Evolutionary conservation across 352 stramenopile genomes (phyloP).

Genomic region (Pythium phragmiticola): DNA sequence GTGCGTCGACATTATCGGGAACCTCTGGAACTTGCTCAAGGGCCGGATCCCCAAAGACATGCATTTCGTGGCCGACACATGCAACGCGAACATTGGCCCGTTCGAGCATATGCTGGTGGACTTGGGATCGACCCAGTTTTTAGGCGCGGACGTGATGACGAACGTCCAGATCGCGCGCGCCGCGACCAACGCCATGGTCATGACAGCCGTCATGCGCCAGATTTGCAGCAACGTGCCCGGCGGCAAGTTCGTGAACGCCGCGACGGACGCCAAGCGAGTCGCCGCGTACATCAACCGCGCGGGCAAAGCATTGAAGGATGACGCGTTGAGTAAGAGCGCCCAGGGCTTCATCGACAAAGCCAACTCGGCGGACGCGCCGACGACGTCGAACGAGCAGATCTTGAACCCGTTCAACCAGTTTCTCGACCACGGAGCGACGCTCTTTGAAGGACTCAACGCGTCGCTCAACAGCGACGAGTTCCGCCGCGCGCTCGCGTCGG

Average conservation of each 20-base stretch:
- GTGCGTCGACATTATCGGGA: too few species aligned
- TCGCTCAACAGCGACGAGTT: conserved; percentile 6
- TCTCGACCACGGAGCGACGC: neutral
- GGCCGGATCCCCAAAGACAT: too few species aligned
- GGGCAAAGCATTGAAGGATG: neutral
- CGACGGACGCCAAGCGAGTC: neutral
- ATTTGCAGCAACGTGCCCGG: conserved; percentile 1
- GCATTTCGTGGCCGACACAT: too few species aligned
- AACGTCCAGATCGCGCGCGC: neutral
- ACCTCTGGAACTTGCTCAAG: too few species aligned
- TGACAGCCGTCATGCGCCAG: neutral
- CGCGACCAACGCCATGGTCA: neutral
- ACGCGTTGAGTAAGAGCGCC: neutral
- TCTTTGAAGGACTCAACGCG: conserved; percentile 3
- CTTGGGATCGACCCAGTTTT: too few species aligned
- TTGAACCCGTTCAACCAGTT: neutral
- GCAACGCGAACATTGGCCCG: too few species aligned
- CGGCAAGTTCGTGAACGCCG: neutral
- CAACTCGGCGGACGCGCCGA: neutral
- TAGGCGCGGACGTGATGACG: too few species aligned
- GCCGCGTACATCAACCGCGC: neutral
- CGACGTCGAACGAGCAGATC: neutral
- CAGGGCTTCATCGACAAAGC: neutral
- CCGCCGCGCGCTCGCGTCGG: neutral
- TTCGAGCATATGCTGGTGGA: too few species aligned